Percentiles rank a stretch among this genome's conserved stretches.
These are phyloP conservation scores for Alternaria consortialis DNA, from an alignment of 2,329 filamentous ascomycete genomes.

Conservation along the genomic window DNA sequence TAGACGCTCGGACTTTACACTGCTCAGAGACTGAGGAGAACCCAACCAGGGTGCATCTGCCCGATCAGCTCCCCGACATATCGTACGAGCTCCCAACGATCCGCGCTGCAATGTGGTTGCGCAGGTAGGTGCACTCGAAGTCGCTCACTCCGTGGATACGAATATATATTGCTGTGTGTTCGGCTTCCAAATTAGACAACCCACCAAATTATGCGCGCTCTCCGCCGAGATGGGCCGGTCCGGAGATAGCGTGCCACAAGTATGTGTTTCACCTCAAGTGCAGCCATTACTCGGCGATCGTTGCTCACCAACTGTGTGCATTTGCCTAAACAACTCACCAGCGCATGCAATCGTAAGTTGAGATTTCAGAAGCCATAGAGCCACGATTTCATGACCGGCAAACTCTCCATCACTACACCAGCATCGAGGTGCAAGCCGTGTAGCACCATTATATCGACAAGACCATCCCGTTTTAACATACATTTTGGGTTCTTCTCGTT, in stretches of 20 bases:
- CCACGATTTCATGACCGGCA: not conserved
- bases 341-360: not conserved
- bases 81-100: no score
- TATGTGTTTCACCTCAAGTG: not conserved
- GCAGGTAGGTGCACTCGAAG: not conserved
- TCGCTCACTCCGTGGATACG: no score
- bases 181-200: not conserved
- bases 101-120: not conserved
- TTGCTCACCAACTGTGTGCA: not conserved
- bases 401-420: no score
- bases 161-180: not conserved
- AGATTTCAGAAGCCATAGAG: no score
- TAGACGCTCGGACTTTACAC: not conserved
- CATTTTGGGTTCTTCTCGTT: no score
- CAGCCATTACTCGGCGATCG: not conserved
- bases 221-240: slow-evolving; percentile 6
- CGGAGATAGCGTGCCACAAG: not conserved
- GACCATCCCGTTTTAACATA: no score
- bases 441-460: no score
- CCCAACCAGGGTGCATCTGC: no score
- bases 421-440: no score
- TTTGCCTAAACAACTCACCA: not conserved
- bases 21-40: slow-evolving; percentile 3
- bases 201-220: not conserved
- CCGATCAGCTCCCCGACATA: not conserved